Evolutionary conservation across 495 filamentous ascomycete species (phyloP), one percentile per base, ranked within the genome.

Genomic region (Penicillium canescens): DNA sequence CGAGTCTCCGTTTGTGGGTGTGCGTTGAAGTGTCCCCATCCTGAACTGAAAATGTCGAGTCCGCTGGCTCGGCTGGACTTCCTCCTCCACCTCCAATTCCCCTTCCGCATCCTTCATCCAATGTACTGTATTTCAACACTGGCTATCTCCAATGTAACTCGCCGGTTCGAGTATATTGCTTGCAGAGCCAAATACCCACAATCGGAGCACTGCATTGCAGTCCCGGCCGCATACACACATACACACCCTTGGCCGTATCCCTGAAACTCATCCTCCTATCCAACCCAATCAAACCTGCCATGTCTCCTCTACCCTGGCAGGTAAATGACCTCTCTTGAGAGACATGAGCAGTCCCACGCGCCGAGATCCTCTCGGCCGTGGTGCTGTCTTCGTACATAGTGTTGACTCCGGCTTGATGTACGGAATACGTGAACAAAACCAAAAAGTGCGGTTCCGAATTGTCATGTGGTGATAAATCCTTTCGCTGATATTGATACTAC

Each of bases 371-470:
- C 5, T 24, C 7, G 12, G 34, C 16, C 9, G 16, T 16, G 7
- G 24, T 36, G 34, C 48, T 43, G 50, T 61, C 42, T 51, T 52
- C 61, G 61, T 66, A 66, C 63, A 66, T 66, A 64, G 42, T 47
- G 20, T 59, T 34, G 24, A 13, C 42, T 40, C 52, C 41, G 52
- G 53, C 55, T 57, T 56, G 50, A 64, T 49, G 57, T 45, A 34
- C 33, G 46, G 51, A 57, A 45, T 37, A 31, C 53, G n/a, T 61
- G 61, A 59, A 59, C 60, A 57, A 63, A 61, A 11, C n/a, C 13
- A 14, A 63, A 55, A 60, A 60, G 50, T 18, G 42, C 45, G 41
- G 45, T 16, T 14, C 8, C 34, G 41, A 24, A 39, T 36, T 26
- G 43, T 40, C 38, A 55, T 52, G 34, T 60, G 48, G 31, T 52